Base-by-base conservation (phyloP, 768 basidiomycete species). In the Aureoboletus auriporus region DNA sequence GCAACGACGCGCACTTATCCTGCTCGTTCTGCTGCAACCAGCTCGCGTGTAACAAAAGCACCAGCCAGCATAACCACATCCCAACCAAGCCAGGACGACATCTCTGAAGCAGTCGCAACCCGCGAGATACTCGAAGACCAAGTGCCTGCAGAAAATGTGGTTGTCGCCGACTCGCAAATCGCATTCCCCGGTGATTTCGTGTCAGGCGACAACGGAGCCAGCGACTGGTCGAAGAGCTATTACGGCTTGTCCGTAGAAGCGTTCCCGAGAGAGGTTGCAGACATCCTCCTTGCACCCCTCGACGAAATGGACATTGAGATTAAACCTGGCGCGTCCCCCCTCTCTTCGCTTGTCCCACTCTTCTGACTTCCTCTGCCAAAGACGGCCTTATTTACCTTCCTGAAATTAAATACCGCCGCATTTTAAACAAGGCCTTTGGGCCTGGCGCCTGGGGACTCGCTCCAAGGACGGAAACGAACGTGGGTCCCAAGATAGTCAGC, bases 381-480 rank as follows among this genome's bases (percentile, higher is more conserved):
- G 95, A 97, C 57, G 95, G 95, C 5, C 75, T 98, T 36, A 70
- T 96, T 10, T 98, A 97, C 69, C 82, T 98, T 7, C 95, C 95
- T 16, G 95, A 97, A 69, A 98, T 97, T 60, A 95, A 96, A 64
- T 98, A 97, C 61, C 80, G 95, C 14, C 80, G 95, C 20, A 83
- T 91, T 30, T 69, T 97, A 40, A 97, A 97, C 72, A 83, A 77
- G 57, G 93, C 95, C 0, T 97, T 98, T 59, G 93, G 95, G 10
- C 95, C 95, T 16, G 95, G 95, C 7, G 93, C 86, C 6, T 97
- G 95, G 95, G 95, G 95, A 10, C 79, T 97, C 39, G 95, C 94
- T 11, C 95, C 95, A 2, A 78, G 95, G 12, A 84, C 88, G 39
- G 91, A 95, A 68, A 93, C 91, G 6, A 89, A 93, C 56, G 89